Evolutionary conservation across 2,329 filamentous ascomycete species (phyloP).

Genomic region (Talaromyces amestolkiae): DNA sequence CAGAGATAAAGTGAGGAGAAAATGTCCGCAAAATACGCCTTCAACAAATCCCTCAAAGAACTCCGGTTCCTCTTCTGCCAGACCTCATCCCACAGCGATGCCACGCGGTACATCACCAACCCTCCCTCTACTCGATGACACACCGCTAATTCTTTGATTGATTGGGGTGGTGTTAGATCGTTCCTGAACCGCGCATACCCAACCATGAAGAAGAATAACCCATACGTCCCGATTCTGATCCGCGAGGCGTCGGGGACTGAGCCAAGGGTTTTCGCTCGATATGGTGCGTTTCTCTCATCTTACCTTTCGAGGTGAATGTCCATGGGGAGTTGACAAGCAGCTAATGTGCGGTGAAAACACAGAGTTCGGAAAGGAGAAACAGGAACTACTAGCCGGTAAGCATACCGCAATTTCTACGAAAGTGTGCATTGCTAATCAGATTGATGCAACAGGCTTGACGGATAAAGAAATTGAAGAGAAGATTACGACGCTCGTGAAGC

Average conservation of each 20-base stretch:
- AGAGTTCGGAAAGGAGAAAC: constrained; percentile 69
- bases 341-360: constrained; percentile 6
- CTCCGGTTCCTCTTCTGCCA: constrained; percentile 97
- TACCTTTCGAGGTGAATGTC: not conserved
- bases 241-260: constrained; percentile 83
- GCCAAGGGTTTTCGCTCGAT: constrained; percentile 88
- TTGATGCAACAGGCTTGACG: constrained; percentile 55
- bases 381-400: constrained; percentile 60
- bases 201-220: constrained; percentile 99
- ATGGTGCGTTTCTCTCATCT: constrained; percentile 59
- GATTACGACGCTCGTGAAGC: constrained; percentile 62
- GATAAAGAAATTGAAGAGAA: constrained; percentile 70
- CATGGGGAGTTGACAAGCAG: not conserved
- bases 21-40: constrained; percentile 93
- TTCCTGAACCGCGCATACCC: constrained; percentile 92
- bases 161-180: constrained; percentile 55
- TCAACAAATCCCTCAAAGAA: constrained; percentile 85
- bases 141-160: not conserved
- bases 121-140: not conserved
- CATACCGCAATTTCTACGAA: not conserved
- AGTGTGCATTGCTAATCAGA: constrained; percentile 18
- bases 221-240: constrained; percentile 86
- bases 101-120: constrained; percentile 66
- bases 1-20: constrained; percentile 23
- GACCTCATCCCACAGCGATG: constrained; percentile 83